Evolutionary conservation across 805 yeast species (phyloP).

Genomic region (Schwanniomyces polymorphus): DNA sequence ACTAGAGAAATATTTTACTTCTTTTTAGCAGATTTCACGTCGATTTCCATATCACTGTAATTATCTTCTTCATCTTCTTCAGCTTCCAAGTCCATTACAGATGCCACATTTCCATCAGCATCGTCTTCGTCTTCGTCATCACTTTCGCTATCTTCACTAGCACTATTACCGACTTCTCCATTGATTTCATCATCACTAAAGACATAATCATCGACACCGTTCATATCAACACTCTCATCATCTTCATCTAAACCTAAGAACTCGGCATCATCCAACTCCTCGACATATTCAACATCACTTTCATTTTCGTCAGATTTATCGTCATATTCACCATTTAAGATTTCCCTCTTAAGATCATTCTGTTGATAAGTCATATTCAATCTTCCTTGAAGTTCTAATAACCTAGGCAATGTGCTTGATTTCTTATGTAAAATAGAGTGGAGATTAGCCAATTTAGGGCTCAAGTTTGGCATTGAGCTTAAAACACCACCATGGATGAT

Average conservation of each 20-base stretch:
- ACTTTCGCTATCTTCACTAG: slow-evolving; percentile 2
- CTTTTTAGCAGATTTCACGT: slow-evolving; percentile 4
- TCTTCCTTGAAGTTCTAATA: slow-evolving; percentile 53
- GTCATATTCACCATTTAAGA: slow-evolving; percentile 25
- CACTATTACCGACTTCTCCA: slow-evolving; percentile 1
- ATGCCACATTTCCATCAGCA: slow-evolving; percentile 5
- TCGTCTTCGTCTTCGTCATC: slow-evolving; percentile 5
- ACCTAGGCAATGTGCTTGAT: slow-evolving; percentile 48
- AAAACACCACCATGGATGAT: slow-evolving; percentile 51
- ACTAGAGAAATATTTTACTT: slow-evolving; percentile 3
- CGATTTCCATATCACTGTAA: slow-evolving; percentile 20
- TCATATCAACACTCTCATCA: slow-evolving; percentile 22
- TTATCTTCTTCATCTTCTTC: slow-evolving; percentile 18
- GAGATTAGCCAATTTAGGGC: slow-evolving; percentile 36
- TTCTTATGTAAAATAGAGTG: slow-evolving; percentile 49
- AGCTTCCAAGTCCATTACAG: slow-evolving; percentile 10
- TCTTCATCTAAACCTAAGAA: slow-evolving; percentile 17
- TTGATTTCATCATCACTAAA: slow-evolving; percentile 11
- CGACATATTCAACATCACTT: slow-evolving; percentile 67
- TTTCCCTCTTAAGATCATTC: slow-evolving; percentile 40
- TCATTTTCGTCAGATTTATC: slow-evolving; percentile 33
- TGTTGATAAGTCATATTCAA: slow-evolving; percentile 48
- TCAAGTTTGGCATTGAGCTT: slow-evolving; percentile 41
- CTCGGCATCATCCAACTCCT: slow-evolving; percentile 59
- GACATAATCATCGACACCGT: slow-evolving; percentile 12